Evolutionary conservation across 805 yeast species (phyloP).

Genomic region (Deakozyma indianensis): DNA sequence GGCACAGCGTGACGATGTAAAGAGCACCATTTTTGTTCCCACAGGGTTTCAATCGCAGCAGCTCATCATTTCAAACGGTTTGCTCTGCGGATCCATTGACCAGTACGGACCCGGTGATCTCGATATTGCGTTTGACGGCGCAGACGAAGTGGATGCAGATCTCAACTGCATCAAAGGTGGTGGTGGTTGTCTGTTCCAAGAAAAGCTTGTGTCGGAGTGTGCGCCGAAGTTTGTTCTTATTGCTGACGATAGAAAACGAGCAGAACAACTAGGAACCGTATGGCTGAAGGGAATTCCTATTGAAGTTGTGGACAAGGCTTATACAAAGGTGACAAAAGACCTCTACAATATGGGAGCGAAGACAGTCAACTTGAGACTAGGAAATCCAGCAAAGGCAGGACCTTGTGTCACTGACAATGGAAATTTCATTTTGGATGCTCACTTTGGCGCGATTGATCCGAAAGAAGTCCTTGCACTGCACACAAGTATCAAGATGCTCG

Average conservation of each 20-base stretch:
- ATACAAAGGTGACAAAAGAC: slow-evolving; percentile 57
- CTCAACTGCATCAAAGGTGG: slow-evolving; percentile 94
- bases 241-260: slow-evolving; percentile 82
- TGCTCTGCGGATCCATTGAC: slow-evolving; percentile 67
- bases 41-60: slow-evolving; percentile 94
- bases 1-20: slow-evolving; percentile 43
- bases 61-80: slow-evolving; percentile 68
- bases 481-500: slow-evolving; percentile 49
- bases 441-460: slow-evolving; percentile 60
- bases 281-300: slow-evolving; percentile 93
- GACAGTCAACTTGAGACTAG: slow-evolving; percentile 57
- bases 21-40: slow-evolving; percentile 65
- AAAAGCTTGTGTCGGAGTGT: slow-evolving; percentile 78
- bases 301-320: slow-evolving; percentile 85
- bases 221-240: slow-evolving; percentile 69
- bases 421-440: slow-evolving; percentile 84
- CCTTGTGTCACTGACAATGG: slow-evolving; percentile 94
- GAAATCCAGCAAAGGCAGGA: slow-evolving; percentile 89
- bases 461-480: slow-evolving; percentile 38
- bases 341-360: slow-evolving; percentile 51
- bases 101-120: slow-evolving; percentile 49
- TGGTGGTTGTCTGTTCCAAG: slow-evolving; percentile 96
- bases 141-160: slow-evolving; percentile 80
- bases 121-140: slow-evolving; percentile 96
- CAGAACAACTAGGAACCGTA: slow-evolving; percentile 54